Evolutionary conservation across 352 stramenopile species (phyloP), one percentile per base, ranked within the genome.

Genomic region (Globisporangium parvum): DNA sequence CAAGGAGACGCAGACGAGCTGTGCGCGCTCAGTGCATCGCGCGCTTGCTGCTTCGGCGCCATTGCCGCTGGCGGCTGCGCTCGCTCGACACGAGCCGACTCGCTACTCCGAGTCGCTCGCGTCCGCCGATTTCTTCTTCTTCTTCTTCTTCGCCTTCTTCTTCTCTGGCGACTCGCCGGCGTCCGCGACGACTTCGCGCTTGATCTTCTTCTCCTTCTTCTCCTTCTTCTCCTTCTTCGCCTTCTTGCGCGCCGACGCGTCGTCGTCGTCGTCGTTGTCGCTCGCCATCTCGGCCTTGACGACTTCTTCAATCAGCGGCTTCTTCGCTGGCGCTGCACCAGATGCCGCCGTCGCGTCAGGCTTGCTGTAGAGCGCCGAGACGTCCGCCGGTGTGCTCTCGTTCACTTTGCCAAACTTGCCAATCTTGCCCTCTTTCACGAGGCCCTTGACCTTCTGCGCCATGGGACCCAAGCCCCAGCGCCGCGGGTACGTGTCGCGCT

Each of bases 401-500:
- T 95, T 95, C 55, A 92, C 81, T 62, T 92, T 92, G 70, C 85
- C 85, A 53, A 87, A 95, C 71, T 95, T 95, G 74, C 83, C 85
- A 57, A 95, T 91, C 72, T 92, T 93, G 53, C 85, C 83, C 24
- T 93, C 88, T 69, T 97, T 97, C 23, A 99, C 97, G 12, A 99
- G 80, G 12, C 77, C 80, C 87, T 99, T 99, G 67, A 99, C 98
- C 72, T 98, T 98, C 67, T 98, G 91, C 4, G 98, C 98, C 85
- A 99, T 98, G 2, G 97, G 98, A 20, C 98, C 98, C 59, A 99
- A 77, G 57, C 98, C 97, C 98, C 98, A 99, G 56, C 96, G 84
- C 67, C 97, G 85, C 31, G 98, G 98, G 71, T 99, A 99, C 49
- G 94, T 99, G 84, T 99, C 98, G 39, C 98, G 80, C 86, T 99